A percentile compares a stretch with the other conserved stretches of the same genome.
phyloP scores from a whole-genome alignment of 768 basidiomycete species.

The Dentipellis fragilis region DNA sequence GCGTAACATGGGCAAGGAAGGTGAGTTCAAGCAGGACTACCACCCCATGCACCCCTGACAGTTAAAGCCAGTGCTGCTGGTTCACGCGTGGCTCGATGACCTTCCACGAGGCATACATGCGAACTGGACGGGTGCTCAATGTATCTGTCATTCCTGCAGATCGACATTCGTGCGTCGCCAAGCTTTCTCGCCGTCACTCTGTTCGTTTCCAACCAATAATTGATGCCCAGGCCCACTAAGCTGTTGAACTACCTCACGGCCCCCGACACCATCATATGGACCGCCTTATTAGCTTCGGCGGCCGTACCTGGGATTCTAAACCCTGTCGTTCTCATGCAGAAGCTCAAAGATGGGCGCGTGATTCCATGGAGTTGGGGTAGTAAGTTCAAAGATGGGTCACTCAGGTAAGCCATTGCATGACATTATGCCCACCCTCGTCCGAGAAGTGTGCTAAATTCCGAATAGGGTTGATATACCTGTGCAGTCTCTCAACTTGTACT shows the following conservation, averaged over 20 bases:
- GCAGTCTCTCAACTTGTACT: constrained; percentile 80
- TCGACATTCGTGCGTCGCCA: constrained; percentile 57
- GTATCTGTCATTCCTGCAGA: constrained; percentile 89
- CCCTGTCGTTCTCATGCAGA: constrained; percentile 93
- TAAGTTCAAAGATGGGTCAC: constrained; percentile 86
- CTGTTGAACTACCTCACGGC: constrained; percentile 91
- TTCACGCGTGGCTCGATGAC: constrained; percentile 92
- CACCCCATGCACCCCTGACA: neutral
- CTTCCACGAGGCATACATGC: constrained; percentile 88
- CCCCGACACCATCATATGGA: constrained; percentile 86
- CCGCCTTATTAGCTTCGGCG: constrained; percentile 75
- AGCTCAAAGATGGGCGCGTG: constrained; percentile 66
- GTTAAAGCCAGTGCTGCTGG: constrained; percentile 29
- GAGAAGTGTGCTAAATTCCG: neutral
- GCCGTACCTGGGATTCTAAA: constrained; percentile 94
- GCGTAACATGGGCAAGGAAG: constrained; percentile 83
- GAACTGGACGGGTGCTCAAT: constrained; percentile 89
- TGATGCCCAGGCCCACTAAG: constrained; percentile 70
- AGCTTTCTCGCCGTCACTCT: neutral
- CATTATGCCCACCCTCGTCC: neutral
- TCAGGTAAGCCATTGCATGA: constrained; percentile 41
- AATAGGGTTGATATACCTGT: constrained; percentile 88
- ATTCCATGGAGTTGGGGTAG: constrained; percentile 95
- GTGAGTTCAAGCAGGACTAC: constrained; percentile 28
- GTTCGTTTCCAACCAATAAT: constrained; percentile 2